Base-by-base conservation (phyloP, 129 eudicot genomes). In the Chrysanthemum seticuspe region DNA sequence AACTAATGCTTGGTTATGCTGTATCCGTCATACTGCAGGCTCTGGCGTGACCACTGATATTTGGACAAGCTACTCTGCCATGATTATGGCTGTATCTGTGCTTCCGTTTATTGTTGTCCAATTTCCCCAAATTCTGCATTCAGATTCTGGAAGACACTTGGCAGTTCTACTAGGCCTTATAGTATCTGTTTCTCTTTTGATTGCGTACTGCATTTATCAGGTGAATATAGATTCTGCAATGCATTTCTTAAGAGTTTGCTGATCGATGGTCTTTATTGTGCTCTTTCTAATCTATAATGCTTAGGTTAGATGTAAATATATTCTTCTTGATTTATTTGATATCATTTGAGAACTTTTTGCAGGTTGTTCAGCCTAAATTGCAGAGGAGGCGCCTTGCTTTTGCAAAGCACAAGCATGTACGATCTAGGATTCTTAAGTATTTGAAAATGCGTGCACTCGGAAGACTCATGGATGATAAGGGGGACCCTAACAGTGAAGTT, bases 61-160 rank as follows among this genome's bases (percentile, higher is more conserved):
- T 4, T 92, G 97, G 97, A 92, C 97, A 48, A 86, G 88, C 82
- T 89, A 92, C 80, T 89, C 94, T 59, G 94, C 91, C 49, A 85
- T 74, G 81, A 89, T 92, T 70, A 89, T 89, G 97, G 94, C 90
- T 57, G 62, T 80, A 60, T 89, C 96, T 73, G 87, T 92, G 53
- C 52, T 87, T 19, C 97, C 97, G 10, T 92, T 86, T 78, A 34
- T 92, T 18, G 83, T 92, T 68, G 97, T 92, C 61, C 97, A 92
- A 72, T 79, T 92, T 44, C 97, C 94, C 11, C 96, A 83, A 76
- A 51, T 83, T 59, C 54, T 89, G 68, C 85, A 77, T 76, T 84
- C 89, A 19, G 79, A 83, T 67, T 85, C 97, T 16, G 97, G 94
- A 76, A 87, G 94, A 59, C 97, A 85, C 79, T 77, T 85, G 75